phyloP scores from a whole-genome alignment of 2,329 filamentous ascomycete species.

The Aspergillus ruber region DNA sequence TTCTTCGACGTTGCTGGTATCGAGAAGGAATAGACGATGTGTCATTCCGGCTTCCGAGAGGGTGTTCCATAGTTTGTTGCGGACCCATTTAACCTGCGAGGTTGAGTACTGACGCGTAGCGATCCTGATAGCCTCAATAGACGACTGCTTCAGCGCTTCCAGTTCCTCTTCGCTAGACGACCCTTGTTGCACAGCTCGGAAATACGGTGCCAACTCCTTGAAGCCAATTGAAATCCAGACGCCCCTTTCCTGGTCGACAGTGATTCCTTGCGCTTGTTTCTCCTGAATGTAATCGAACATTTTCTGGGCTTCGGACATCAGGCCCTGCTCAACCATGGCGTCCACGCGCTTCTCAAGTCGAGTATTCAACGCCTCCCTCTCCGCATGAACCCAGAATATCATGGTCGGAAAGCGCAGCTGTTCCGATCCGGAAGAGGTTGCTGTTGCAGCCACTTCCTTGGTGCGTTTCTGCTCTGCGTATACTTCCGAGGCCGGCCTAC shows the following conservation, averaged over 20 bases:
- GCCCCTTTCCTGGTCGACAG: conserved; percentile 67
- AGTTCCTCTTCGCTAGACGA: conserved; percentile 35
- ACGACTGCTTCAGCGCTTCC: conserved; percentile 50
- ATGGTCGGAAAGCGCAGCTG: conserved; percentile 54
- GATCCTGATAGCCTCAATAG: conserved; percentile 69
- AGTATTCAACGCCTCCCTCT: conserved; percentile 58
- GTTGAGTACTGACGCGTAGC: conserved; percentile 84
- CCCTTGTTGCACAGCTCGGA: conserved; percentile 41
- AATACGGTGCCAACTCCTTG: conserved; percentile 77
- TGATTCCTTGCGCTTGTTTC: conserved; percentile 42
- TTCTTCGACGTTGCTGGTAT: conserved; percentile 62
- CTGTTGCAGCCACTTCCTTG: conserved; percentile 17
- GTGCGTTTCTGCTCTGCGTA: conserved; percentile 66
- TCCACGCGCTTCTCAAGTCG: conserved; percentile 74
- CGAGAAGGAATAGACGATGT: conserved; percentile 66
- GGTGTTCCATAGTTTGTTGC: conserved; percentile 68
- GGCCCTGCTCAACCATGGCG: conserved; percentile 67
- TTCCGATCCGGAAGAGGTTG: conserved; percentile 11
- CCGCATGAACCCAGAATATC: conserved; percentile 81
- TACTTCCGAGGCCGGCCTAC: conserved; percentile 73
- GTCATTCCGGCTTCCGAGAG: conserved; percentile 51
- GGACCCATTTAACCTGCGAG: conserved; percentile 80
- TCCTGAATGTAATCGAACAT: conserved; percentile 46
- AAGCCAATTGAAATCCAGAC: conserved; percentile 98
- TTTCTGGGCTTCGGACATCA: conserved; percentile 56